phyloP scores from a whole-genome alignment of 345 rosid genomes.

The Eucalyptus albens region DNA sequence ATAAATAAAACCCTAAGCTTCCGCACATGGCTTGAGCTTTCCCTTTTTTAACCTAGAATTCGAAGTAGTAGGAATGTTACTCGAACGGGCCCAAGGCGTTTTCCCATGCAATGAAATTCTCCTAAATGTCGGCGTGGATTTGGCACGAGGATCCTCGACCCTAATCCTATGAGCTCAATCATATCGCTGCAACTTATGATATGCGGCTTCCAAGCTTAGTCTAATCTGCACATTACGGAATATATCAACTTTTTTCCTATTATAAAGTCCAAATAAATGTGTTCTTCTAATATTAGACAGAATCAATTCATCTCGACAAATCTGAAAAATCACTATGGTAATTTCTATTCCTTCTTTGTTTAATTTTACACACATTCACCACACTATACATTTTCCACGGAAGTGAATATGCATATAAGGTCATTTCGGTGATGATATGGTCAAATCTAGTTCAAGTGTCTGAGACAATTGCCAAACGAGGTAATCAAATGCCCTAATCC shows the following conservation, averaged over 20 bases:
- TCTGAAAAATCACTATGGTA: neutral
- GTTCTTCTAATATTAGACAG: neutral
- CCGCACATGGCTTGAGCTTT: accelerated
- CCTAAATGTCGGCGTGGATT: accelerated
- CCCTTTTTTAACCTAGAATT: neutral
- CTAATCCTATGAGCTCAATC: neutral
- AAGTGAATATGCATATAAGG: neutral
- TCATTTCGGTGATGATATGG: accelerated
- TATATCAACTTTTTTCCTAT: neutral
- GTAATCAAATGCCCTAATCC: neutral
- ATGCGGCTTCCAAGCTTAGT: accelerated
- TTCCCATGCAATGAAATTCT: accelerated
- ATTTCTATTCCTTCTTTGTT: neutral
- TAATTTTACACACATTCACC: accelerated
- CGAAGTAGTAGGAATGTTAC: accelerated
- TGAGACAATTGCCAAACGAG: neutral
- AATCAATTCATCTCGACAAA: neutral
- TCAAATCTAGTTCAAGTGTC: neutral
- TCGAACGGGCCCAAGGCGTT: accelerated
- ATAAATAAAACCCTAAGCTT: accelerated
- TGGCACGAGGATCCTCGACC: accelerated
- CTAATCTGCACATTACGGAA: accelerated
- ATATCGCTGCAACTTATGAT: accelerated
- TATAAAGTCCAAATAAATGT: neutral
- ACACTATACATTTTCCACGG: accelerated